Conservation (phyloP, 257 asterid species). For the Mentha longifolia region DNA sequence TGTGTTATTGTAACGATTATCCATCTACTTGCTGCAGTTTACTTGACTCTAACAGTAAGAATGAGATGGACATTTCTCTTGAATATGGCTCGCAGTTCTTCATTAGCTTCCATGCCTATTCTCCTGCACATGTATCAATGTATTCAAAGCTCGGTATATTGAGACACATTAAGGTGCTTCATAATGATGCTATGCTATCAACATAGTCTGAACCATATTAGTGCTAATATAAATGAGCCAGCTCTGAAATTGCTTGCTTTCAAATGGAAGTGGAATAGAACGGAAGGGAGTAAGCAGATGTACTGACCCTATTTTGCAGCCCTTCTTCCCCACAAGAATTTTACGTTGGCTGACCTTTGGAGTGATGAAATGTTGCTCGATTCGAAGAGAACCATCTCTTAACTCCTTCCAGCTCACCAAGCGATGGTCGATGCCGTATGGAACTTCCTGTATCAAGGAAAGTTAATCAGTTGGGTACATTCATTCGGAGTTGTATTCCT, state of each 20-base stretch:
- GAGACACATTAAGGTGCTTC: not conserved
- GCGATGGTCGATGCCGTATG: conserved; percentile 86
- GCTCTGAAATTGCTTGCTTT: conserved; percentile 6
- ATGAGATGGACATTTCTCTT: conserved; percentile 83
- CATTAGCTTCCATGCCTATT: conserved; percentile 92
- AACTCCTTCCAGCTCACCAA: conserved; percentile 93
- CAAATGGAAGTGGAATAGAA: not conserved
- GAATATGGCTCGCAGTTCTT: conserved; percentile 83
- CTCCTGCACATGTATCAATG: conserved; percentile 54
- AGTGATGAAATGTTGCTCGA: conserved; percentile 96
- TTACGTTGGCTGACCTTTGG: conserved; percentile 90
- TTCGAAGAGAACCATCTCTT: conserved; percentile 85
- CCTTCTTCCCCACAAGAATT: conserved; percentile 87
- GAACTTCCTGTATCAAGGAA: conserved; percentile 69
- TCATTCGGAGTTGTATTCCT: conserved; percentile 18
- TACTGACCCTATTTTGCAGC: conserved; percentile 84
- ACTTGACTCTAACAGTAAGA: conserved; percentile 79
- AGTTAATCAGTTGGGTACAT: conserved; percentile 17
- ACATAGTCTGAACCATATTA: not conserved
- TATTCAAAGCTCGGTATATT: not conserved
- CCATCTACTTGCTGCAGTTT: conserved; percentile 35
- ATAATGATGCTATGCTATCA: not conserved
- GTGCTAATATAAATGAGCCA: not conserved
- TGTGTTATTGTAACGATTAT: not conserved
- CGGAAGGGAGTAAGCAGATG: not conserved